Conservation (phyloP, 2,329 filamentous ascomycete species). For the Diaporthe sp. region DNA sequence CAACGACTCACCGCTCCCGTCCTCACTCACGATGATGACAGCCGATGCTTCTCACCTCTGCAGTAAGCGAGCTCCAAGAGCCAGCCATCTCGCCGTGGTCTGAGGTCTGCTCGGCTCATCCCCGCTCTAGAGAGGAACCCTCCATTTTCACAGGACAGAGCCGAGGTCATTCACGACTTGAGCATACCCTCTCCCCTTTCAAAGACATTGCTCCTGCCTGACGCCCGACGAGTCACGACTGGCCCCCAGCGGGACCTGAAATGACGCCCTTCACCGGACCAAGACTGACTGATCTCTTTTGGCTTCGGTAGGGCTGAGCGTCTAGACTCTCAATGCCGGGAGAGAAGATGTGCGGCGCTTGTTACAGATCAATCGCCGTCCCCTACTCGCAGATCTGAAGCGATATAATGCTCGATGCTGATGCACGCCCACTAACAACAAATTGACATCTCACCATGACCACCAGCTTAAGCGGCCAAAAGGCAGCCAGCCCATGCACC, state of each 20-base stretch:
- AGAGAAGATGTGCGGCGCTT: conserved; percentile 4
- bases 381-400: not conserved
- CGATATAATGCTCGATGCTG: not conserved
- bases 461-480: conserved; percentile 8
- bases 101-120: not conserved
- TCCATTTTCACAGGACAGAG: not conserved
- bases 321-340: not conserved
- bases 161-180: too few species aligned
- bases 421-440: not conserved
- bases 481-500: not conserved
- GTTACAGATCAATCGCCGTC: not conserved
- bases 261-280: not conserved
- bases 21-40: conserved; percentile 10
- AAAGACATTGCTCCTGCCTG: not conserved
- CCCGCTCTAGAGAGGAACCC: not conserved
- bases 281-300: not conserved
- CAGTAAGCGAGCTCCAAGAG: not conserved
- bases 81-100: not conserved
- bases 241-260: too few species aligned
- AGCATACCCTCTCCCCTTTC: not conserved
- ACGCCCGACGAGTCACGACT: not conserved
- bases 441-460: not conserved
- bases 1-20: conserved; percentile 30
- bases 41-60: not conserved
- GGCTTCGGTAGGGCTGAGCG: not conserved